These are phyloP conservation scores for Botryotinia narcissicola DNA, from an alignment of 2,329 filamentous ascomycete genomes.

Conservation along the genomic window DNA sequence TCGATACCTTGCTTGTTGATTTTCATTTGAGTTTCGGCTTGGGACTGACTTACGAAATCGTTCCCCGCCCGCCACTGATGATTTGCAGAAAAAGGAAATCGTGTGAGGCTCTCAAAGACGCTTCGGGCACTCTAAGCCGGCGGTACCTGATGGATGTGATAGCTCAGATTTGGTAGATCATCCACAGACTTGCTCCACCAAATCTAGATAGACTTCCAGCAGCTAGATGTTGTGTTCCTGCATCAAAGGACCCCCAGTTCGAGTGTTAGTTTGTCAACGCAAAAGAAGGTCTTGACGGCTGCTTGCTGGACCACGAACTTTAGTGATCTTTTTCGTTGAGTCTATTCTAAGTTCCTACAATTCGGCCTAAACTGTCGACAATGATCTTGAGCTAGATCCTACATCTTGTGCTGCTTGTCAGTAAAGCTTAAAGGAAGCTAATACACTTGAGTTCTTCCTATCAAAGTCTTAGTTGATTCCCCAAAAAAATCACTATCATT, in stretches of 20 bases:
- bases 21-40: conserved; percentile 1
- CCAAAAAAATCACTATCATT: background rate
- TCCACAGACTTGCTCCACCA: conserved; percentile 6
- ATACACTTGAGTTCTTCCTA: conserved; percentile 22
- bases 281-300: conserved; percentile 20
- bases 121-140: conserved; percentile 15
- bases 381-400: conserved; percentile 19
- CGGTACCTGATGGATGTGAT: conserved; percentile 23
- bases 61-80: conserved; percentile 20
- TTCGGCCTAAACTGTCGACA: background rate
- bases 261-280: conserved; percentile 19
- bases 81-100: conserved; percentile 7
- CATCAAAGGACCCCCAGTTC: conserved; percentile 16
- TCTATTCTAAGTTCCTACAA: background rate
- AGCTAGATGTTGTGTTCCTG: conserved; percentile 20
- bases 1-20: background rate
- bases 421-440: conserved; percentile 29
- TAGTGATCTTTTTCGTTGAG: background rate
- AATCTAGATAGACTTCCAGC: conserved; percentile 21
- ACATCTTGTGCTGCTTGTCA: conserved; percentile 25
- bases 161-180: conserved; percentile 22
- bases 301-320: conserved; percentile 19
- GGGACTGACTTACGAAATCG: background rate
- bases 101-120: conserved; percentile 19
- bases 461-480: conserved; percentile 18